Conservation (phyloP, 306 rosid genomes). For the Argentina anserina region DNA sequence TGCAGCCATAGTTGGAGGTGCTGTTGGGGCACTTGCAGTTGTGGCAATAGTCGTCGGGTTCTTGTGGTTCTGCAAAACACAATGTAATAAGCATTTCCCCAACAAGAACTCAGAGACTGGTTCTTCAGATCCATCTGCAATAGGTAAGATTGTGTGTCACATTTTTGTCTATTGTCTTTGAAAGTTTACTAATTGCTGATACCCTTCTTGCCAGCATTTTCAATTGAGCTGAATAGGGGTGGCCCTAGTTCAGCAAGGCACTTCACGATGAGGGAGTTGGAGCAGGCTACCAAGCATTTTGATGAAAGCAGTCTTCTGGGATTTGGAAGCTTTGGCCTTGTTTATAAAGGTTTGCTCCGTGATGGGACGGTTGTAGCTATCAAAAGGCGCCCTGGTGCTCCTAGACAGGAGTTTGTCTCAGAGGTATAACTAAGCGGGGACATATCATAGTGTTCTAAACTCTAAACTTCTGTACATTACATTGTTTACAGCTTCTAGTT, state of each 20-base stretch:
- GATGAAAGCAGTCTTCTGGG: constrained; percentile 39
- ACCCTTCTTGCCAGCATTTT: neutral
- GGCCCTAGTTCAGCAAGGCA: constrained; percentile 31
- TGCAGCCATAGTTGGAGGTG: constrained; percentile 29
- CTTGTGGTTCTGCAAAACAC: constrained; percentile 36
- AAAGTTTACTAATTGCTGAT: neutral
- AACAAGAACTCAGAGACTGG: constrained; percentile 42
- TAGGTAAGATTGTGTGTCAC: constrained; percentile 26
- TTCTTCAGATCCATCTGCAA: constrained; percentile 47
- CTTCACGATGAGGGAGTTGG: constrained; percentile 38
- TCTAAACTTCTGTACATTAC: constrained; percentile 4
- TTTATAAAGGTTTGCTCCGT: constrained; percentile 38
- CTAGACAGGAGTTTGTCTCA: constrained; percentile 30
- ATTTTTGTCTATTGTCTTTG: neutral
- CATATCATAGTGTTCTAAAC: constrained; percentile 9
- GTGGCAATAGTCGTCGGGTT: constrained; percentile 24
- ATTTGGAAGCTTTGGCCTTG: constrained; percentile 48
- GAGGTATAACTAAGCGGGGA: constrained; percentile 29
- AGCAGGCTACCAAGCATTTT: constrained; percentile 42
- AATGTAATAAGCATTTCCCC: constrained; percentile 13
- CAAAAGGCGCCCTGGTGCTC: constrained; percentile 41
- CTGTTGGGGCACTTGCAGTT: constrained; percentile 33
- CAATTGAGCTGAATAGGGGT: constrained; percentile 39
- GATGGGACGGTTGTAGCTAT: constrained; percentile 47
- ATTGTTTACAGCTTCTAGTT: neutral